phyloP scores from a whole-genome alignment of 202 grass and related monocot species.

The Alloteropsis angusta region DNA sequence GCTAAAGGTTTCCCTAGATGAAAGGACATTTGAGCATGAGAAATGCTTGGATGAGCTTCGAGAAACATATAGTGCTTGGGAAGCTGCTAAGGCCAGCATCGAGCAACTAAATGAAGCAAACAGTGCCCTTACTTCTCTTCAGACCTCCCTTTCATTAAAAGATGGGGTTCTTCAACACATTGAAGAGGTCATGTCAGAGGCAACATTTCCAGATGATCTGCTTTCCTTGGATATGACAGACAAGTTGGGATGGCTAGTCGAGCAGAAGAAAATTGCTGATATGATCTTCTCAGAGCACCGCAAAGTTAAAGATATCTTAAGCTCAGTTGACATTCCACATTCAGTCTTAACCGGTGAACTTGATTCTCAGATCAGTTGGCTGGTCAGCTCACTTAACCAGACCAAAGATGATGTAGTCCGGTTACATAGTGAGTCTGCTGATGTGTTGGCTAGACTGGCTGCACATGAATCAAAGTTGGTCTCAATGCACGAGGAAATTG shows the following conservation, averaged over 20 bases:
- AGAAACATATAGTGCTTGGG: constrained; percentile 59
- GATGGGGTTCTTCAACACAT: constrained; percentile 59
- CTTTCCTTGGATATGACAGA: constrained; percentile 57
- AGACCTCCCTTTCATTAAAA: constrained; percentile 61
- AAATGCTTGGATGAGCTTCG: constrained; percentile 59
- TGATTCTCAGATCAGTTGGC: constrained; percentile 76
- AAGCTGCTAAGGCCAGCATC: constrained; percentile 54
- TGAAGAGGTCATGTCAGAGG: constrained; percentile 44
- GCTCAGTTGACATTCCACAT: constrained; percentile 63
- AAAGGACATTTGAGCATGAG: constrained; percentile 60
- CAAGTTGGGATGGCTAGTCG: constrained; percentile 69
- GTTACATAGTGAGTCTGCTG: constrained; percentile 56
- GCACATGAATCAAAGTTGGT: constrained; percentile 53
- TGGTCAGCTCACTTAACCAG: constrained; percentile 48
- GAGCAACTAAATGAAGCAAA: constrained; percentile 53
- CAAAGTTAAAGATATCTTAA: constrained; percentile 70
- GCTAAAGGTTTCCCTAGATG: constrained; percentile 40
- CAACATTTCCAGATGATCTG: constrained; percentile 55
- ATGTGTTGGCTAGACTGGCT: constrained; percentile 32
- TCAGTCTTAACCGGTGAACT: constrained; percentile 43
- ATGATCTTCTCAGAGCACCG: constrained; percentile 49
- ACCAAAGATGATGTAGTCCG: constrained; percentile 45
- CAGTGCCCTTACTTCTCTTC: constrained; percentile 45
- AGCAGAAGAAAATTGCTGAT: constrained; percentile 65
- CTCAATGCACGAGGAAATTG: constrained; percentile 68